Percentiles rank a stretch among this genome's conserved stretches.
Conservation (phyloP, 2,329 filamentous ascomycete species). For the Neonectria neomacrospora region DNA sequence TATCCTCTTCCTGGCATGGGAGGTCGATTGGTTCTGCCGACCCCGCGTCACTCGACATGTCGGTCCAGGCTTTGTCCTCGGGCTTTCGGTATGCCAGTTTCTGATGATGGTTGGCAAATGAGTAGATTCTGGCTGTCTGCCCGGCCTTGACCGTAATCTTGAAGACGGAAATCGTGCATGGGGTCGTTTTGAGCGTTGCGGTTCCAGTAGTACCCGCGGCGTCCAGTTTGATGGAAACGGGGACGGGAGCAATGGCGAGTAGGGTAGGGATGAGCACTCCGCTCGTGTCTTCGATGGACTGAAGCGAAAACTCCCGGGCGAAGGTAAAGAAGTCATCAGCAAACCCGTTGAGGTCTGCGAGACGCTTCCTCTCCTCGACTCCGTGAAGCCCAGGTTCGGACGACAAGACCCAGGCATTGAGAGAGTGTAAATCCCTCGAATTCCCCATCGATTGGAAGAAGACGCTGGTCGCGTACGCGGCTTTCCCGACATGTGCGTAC, state of each 20-base stretch:
- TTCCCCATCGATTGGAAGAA: constrained; percentile 27
- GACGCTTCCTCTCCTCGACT: constrained; percentile 12
- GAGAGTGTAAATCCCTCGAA: background rate
- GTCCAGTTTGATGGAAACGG: constrained; percentile 7
- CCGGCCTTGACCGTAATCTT: constrained; percentile 16
- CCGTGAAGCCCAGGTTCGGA: background rate
- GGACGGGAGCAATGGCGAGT: background rate
- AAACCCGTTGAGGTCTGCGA: constrained; percentile 11
- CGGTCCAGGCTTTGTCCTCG: constrained; percentile 12
- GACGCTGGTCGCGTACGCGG: constrained; percentile 19
- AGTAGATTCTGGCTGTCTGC: constrained; percentile 7
- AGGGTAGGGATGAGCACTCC: constrained; percentile 8
- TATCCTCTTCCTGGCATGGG: constrained; percentile 17
- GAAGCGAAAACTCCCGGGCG: constrained; percentile 16
- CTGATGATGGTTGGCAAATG: constrained; percentile 14
- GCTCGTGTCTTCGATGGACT: constrained; percentile 25
- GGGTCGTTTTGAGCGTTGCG: constrained; percentile 12
- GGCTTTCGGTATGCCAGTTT: constrained; percentile 25
- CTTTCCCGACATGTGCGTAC: constrained; percentile 20
- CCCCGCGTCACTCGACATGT: constrained; percentile 12
- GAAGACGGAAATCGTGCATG: constrained; percentile 27
- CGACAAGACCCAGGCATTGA: constrained; percentile 22
- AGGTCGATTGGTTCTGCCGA: background rate
- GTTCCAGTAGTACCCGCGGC: constrained; percentile 22
- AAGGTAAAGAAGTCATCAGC: constrained; percentile 21